phyloP scores from a whole-genome alignment of 352 stramenopile genomes.

The Globisporangium heterothallicum region DNA sequence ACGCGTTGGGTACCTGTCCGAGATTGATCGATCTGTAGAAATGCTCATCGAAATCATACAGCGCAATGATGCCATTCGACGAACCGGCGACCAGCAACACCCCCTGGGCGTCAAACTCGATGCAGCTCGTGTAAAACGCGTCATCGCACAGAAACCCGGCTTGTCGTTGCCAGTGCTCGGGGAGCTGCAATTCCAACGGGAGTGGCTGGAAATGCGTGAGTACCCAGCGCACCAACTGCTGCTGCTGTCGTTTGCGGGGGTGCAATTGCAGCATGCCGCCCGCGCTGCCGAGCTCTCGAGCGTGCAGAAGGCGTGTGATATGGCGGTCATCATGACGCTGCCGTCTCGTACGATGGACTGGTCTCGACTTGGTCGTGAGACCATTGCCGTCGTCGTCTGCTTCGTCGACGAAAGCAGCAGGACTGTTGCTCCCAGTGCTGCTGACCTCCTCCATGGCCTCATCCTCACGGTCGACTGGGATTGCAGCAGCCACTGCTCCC shows the following conservation, averaged over 20 bases:
- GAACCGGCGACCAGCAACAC: slow-evolving; percentile 57
- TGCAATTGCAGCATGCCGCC: slow-evolving; percentile 14
- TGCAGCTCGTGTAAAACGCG: slow-evolving; percentile 52
- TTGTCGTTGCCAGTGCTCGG: slow-evolving; percentile 37
- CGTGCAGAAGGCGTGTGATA: slow-evolving; percentile 30
- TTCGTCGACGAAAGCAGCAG: too few species aligned
- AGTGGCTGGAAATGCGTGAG: slow-evolving; percentile 41
- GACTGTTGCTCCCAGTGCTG: neutral
- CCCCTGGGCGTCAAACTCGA: slow-evolving; percentile 66
- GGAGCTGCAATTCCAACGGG: slow-evolving; percentile 37
- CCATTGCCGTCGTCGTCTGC: neutral
- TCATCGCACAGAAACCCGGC: slow-evolving; percentile 18
- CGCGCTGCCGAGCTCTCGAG: slow-evolving; percentile 30
- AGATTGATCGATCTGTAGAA: slow-evolving; percentile 58
- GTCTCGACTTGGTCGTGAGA: neutral
- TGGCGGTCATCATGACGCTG: slow-evolving; percentile 18
- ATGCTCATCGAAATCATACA: slow-evolving; percentile 81
- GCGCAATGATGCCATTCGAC: slow-evolving; percentile 60
- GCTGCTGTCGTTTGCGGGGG: slow-evolving; percentile 23
- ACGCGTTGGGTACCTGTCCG: slow-evolving; percentile 19
- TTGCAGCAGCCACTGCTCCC: neutral
- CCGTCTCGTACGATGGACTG: neutral
- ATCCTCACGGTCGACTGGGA: slow-evolving; percentile 2
- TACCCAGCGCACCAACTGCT: slow-evolving; percentile 52
- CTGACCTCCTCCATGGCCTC: slow-evolving; percentile 15